Conservation (phyloP, 768 basidiomycete species). For the Naganishia onofrii region DNA sequence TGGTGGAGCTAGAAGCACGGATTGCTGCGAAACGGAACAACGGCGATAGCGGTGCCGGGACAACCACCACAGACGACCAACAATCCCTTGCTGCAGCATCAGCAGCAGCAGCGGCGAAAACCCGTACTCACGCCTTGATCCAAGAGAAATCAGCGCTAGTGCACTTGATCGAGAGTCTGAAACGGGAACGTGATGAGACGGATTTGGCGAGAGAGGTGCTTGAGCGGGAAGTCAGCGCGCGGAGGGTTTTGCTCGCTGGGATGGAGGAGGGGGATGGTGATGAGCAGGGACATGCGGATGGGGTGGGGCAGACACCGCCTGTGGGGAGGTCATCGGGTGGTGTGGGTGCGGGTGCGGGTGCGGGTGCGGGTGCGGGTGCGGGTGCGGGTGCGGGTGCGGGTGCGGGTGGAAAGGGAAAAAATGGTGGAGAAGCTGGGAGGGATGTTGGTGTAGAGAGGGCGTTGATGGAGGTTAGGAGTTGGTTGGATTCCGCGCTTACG, state of each 20-base stretch:
- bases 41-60: constrained; percentile 13
- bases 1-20: constrained; percentile 24
- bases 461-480: constrained; percentile 44
- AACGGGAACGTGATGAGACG: constrained; percentile 35
- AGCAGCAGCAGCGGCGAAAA: not conserved
- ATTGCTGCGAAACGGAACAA: constrained; percentile 21
- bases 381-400: too few species aligned
- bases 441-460: constrained; percentile 39
- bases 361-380: too few species aligned
- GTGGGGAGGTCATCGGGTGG: constrained; percentile 7
- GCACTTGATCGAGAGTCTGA: constrained; percentile 34
- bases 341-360: too few species aligned
- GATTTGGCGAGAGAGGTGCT: constrained; percentile 30
- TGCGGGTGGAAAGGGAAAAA: constrained; percentile 8
- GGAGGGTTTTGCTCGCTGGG: constrained; percentile 20
- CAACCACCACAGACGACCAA: constrained; percentile 4
- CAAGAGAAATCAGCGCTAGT: constrained; percentile 30
- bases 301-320: not conserved
- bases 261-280: constrained; percentile 8
- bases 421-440: constrained; percentile 4
- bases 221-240: constrained; percentile 26
- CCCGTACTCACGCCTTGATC: not conserved
- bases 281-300: constrained; percentile 7
- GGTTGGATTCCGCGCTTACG: constrained; percentile 43
- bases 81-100: not conserved